Evolutionary conservation across 257 asterid genomes (phyloP).

Genomic region (Mentha longifolia): DNA sequence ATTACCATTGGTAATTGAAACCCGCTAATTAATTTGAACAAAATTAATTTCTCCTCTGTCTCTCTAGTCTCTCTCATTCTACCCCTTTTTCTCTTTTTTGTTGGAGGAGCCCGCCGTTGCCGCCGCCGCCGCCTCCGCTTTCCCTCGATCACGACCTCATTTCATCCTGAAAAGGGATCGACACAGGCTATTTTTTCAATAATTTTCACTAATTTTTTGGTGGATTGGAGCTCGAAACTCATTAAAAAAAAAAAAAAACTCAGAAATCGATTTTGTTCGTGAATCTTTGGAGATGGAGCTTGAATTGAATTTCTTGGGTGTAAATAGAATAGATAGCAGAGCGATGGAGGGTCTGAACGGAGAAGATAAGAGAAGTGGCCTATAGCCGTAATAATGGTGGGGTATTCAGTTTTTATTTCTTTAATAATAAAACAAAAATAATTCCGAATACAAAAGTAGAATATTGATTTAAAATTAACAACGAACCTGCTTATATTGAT

Average conservation of each 20-base stretch:
- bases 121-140: constrained; percentile 26
- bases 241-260: too few relatives aligned
- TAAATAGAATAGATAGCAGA: background rate
- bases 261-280: background rate
- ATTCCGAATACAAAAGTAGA: background rate
- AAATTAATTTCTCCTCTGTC: too few relatives aligned
- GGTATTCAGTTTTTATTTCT: background rate
- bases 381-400: constrained; percentile 7
- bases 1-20: too few relatives aligned
- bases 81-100: too few relatives aligned
- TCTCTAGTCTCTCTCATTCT: too few relatives aligned
- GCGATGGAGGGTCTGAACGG: background rate
- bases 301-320: too few relatives aligned
- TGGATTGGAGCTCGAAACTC: constrained; percentile 36
- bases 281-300: background rate
- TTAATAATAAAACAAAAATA: background rate
- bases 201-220: constrained; percentile 7
- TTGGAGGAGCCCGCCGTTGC: constrained; percentile 14
- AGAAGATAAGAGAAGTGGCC: constrained; percentile 16
- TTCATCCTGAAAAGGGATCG: constrained; percentile 43
- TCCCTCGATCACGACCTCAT: constrained; percentile 63
- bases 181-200: constrained; percentile 36
- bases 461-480: too few relatives aligned
- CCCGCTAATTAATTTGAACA: too few relatives aligned
- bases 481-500: too few relatives aligned